Evolutionary conservation across 148 eudicot genomes (phyloP).

Genomic region (Vaccinium darrowii): DNA sequence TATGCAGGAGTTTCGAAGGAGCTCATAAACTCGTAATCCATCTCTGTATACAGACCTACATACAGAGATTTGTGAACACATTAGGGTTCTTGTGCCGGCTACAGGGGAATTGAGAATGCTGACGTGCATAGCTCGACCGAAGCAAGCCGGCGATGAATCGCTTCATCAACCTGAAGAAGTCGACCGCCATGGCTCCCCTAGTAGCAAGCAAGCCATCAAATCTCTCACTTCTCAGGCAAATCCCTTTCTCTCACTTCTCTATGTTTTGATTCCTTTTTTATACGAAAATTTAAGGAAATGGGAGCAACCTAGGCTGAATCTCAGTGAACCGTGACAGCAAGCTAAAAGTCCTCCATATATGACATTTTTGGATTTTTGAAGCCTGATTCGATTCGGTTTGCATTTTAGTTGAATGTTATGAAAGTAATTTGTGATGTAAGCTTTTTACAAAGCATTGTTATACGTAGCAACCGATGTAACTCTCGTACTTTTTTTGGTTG

Average conservation of each 20-base stretch:
- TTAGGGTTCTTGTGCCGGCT: neutral
- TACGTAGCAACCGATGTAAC: too few relatives aligned
- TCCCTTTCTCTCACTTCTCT: constrained; percentile 1
- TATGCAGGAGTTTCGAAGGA: constrained; percentile 1
- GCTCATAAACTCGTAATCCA: neutral
- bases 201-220: constrained; percentile 58
- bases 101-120: constrained; percentile 41
- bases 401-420: too few relatives aligned
- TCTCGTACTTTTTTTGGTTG: too few relatives aligned
- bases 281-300: too few relatives aligned
- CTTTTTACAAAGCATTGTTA: too few relatives aligned
- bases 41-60: neutral
- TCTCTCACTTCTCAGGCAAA: constrained; percentile 74
- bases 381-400: neutral
- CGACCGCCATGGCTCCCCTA: constrained; percentile 37
- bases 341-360: neutral
- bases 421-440: too few relatives aligned
- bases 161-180: constrained; percentile 35
- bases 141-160: constrained; percentile 50
- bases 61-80: neutral
- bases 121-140: constrained; percentile 83
- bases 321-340: neutral
- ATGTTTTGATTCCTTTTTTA: too few relatives aligned
- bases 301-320: neutral
- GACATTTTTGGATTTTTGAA: neutral